These are phyloP conservation scores for Beauveria bassiana DNA, from an alignment of 2,329 filamentous ascomycete species.

Conservation along the genomic window DNA sequence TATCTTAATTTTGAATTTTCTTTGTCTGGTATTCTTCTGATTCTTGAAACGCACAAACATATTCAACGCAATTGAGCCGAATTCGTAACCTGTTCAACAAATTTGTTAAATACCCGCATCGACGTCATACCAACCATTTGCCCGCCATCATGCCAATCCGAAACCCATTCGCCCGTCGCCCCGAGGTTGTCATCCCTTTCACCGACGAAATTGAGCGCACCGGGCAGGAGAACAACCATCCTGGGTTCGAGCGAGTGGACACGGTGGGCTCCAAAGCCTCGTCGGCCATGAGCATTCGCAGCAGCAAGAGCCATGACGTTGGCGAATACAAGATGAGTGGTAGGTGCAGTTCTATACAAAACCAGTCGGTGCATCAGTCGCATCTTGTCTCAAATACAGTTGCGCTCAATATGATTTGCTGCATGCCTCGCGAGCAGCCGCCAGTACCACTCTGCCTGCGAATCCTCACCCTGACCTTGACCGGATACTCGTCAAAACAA, in stretches of 20 bases:
- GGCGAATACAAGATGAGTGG: constrained; percentile 76
- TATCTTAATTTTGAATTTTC: neutral
- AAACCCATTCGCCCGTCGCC: constrained; percentile 61
- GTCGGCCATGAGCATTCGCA: constrained; percentile 54
- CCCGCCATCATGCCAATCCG: constrained; percentile 56
- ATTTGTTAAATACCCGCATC: neutral
- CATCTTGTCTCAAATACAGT: neutral
- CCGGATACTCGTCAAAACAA: neutral
- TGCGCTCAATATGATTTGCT: neutral
- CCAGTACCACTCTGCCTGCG: neutral
- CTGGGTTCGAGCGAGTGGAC: constrained; percentile 53
- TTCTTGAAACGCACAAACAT: neutral
- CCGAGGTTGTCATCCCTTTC: constrained; percentile 34
- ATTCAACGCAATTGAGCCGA: no score
- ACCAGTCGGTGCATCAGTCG: neutral
- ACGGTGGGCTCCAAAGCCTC: constrained; percentile 55
- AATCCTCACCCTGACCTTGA: neutral
- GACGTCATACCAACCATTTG: constrained; percentile 5
- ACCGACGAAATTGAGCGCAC: constrained; percentile 51
- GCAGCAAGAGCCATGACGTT: constrained; percentile 52
- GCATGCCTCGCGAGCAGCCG: neutral
- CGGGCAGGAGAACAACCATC: constrained; percentile 25
- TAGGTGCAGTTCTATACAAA: constrained; percentile 33
- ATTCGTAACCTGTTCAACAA: neutral
- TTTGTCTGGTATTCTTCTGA: neutral